These are phyloP conservation scores for Yarrowia keelungensis DNA, from an alignment of 805 yeast genomes.

Conservation along the genomic window DNA sequence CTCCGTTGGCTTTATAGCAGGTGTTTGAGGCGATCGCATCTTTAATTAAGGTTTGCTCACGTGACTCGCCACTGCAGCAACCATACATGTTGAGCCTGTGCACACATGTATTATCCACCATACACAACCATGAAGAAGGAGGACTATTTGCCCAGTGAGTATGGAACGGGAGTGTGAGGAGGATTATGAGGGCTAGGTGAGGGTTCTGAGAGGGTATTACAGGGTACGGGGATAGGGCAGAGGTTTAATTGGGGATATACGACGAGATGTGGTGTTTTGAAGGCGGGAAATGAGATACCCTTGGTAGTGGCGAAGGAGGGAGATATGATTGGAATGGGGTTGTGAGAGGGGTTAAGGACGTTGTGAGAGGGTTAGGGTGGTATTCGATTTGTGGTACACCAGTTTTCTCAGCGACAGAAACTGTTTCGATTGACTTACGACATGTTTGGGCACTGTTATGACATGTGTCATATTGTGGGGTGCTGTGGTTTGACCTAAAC, in stretches of 20 bases:
- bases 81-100: slow-evolving; percentile 1
- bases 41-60: slow-evolving; percentile 8
- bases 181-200: neutral
- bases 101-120: slow-evolving; percentile 27
- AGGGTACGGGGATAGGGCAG: neutral
- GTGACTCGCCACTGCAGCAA: slow-evolving; percentile 36
- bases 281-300: neutral
- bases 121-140: slow-evolving; percentile 34
- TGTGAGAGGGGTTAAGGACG: too few relatives aligned
- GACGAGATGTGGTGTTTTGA: too few relatives aligned
- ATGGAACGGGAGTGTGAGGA: neutral
- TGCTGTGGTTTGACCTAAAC: too few relatives aligned
- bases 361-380: too few relatives aligned
- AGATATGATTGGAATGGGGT: too few relatives aligned
- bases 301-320: too few relatives aligned
- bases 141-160: slow-evolving; percentile 38
- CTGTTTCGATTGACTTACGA: too few relatives aligned
- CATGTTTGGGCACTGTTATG: too few relatives aligned
- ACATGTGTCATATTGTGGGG: too few relatives aligned
- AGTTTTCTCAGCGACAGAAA: too few relatives aligned
- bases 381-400: too few relatives aligned
- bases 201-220: neutral
- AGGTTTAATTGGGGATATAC: neutral
- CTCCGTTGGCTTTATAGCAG: too few relatives aligned
- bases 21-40: neutral